phyloP scores from a whole-genome alignment of 345 rosid species.

The Eucalyptus leucophloia region DNA sequence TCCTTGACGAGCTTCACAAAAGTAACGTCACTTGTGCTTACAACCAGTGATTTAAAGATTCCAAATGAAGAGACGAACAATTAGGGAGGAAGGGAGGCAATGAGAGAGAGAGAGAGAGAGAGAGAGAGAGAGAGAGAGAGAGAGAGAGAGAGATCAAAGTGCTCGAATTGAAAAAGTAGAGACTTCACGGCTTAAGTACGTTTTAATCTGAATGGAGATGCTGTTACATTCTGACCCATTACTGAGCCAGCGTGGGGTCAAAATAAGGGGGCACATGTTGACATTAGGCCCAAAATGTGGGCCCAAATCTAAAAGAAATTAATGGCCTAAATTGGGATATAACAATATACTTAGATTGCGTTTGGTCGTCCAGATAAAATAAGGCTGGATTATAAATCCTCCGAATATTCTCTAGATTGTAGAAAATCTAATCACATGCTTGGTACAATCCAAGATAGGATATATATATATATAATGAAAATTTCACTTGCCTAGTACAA shows the following conservation, averaged over 20 bases:
- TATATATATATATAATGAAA: too few species aligned
- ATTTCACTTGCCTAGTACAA: neutral
- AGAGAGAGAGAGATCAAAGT: neutral
- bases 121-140: too few species aligned
- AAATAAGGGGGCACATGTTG: neutral
- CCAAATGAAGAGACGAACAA: neutral
- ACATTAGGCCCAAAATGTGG: neutral
- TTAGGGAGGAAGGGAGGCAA: neutral
- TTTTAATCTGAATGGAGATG: neutral
- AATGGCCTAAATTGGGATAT: neutral
- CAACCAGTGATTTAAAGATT: neutral
- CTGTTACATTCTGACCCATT: neutral
- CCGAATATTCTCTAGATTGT: too few species aligned
- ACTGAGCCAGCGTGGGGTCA: neutral
- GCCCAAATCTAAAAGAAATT: neutral
- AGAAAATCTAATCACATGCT: neutral
- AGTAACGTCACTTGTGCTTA: neutral
- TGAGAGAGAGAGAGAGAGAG: too few species aligned
- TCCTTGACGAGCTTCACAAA: neutral
- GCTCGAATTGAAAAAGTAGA: neutral
- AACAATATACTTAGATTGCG: rapidly evolving
- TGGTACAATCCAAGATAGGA: neutral
- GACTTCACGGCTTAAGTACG: neutral
- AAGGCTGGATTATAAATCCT: too few species aligned
- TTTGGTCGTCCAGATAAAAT: too few species aligned